phyloP scores from a whole-genome alignment of 2,329 filamentous ascomycete genomes.

The Epichloe gansuensis region DNA sequence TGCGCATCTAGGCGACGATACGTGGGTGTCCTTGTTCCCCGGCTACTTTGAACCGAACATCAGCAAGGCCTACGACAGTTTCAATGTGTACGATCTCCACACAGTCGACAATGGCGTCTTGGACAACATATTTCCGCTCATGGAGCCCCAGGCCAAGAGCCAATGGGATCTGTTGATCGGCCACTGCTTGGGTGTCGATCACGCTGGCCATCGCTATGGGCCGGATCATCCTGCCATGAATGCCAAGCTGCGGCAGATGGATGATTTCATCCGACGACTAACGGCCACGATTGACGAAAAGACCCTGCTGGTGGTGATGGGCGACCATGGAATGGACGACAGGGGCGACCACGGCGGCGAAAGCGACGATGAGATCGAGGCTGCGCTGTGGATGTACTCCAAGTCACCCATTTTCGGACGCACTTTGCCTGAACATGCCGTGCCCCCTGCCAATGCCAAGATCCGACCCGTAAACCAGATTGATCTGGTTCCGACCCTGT shows the following conservation, averaged over 20 bases:
- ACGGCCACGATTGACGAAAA: constrained; percentile 64
- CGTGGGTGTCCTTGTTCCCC: constrained; percentile 88
- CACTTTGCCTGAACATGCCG: constrained; percentile 44
- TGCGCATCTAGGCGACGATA: constrained; percentile 94
- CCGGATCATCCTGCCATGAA: constrained; percentile 88
- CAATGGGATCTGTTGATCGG: constrained; percentile 94
- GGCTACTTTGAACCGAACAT: constrained; percentile 83
- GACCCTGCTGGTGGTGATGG: constrained; percentile 89
- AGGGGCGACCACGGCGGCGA: constrained; percentile 99
- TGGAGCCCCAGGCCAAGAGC: constrained; percentile 49
- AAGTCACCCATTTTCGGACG: constrained; percentile 77
- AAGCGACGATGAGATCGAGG: constrained; percentile 89
- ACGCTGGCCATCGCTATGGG: constrained; percentile 92
- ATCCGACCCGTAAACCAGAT: constrained; percentile 71
- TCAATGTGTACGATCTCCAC: constrained; percentile 96
- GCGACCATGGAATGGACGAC: constrained; percentile 96
- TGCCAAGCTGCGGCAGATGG: constrained; percentile 84
- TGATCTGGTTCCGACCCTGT: constrained; percentile 84
- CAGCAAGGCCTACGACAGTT: constrained; percentile 84
- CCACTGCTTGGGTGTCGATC: constrained; percentile 90
- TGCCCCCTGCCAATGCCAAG: constrained; percentile 61
- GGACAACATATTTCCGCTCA: constrained; percentile 76
- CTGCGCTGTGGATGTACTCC: constrained; percentile 97
- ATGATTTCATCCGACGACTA: constrained; percentile 62
- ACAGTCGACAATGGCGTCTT: constrained; percentile 93